Percentiles rank a stretch among this genome's conserved stretches.
phyloP scores from a whole-genome alignment of 2,329 filamentous ascomycete genomes.

The Ceratocystis eucalypticola region DNA sequence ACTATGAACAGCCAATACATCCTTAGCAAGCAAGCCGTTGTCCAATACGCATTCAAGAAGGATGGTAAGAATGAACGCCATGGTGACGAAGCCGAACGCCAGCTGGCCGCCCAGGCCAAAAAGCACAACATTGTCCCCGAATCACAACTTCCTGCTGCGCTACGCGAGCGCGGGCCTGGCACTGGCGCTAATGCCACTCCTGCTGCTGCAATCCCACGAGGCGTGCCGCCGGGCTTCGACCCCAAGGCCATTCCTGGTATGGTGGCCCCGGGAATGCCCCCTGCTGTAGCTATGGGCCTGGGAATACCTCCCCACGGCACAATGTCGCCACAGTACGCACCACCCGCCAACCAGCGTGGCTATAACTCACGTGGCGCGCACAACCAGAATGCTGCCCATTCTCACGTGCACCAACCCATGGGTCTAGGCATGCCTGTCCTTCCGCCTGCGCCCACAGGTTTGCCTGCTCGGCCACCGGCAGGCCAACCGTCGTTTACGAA shows the following conservation, averaged over 20 bases:
- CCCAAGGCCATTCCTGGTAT: constrained; percentile 23
- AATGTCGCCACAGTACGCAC: background rate
- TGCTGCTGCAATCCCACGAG: constrained; percentile 20
- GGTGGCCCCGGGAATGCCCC: constrained; percentile 10
- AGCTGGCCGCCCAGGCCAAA: constrained; percentile 81
- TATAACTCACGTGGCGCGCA: constrained; percentile 3
- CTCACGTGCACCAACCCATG: constrained; percentile 19
- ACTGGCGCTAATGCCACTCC: constrained; percentile 21
- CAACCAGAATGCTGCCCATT: constrained; percentile 2
- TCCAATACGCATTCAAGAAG: constrained; percentile 99
- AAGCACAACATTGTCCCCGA: constrained; percentile 85
- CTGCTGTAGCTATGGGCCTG: constrained; percentile 25
- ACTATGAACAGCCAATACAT: constrained; percentile 95
- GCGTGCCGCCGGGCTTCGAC: constrained; percentile 26
- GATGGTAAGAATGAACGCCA: constrained; percentile 95
- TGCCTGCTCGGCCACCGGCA: constrained; percentile 35
- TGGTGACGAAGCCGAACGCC: constrained; percentile 83
- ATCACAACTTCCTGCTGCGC: constrained; percentile 59
- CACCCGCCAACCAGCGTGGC: background rate
- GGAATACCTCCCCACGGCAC: constrained; percentile 26
- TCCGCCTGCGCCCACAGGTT: constrained; percentile 36
- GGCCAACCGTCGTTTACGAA: constrained; percentile 34
- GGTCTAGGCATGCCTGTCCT: constrained; percentile 25
- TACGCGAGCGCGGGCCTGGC: constrained; percentile 36
- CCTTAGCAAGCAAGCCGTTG: constrained; percentile 90